These are phyloP conservation scores for Cryptococcus jaspeensis DNA, from an alignment of 1,284 basidiomycete species.

Conservation along the genomic window DNA sequence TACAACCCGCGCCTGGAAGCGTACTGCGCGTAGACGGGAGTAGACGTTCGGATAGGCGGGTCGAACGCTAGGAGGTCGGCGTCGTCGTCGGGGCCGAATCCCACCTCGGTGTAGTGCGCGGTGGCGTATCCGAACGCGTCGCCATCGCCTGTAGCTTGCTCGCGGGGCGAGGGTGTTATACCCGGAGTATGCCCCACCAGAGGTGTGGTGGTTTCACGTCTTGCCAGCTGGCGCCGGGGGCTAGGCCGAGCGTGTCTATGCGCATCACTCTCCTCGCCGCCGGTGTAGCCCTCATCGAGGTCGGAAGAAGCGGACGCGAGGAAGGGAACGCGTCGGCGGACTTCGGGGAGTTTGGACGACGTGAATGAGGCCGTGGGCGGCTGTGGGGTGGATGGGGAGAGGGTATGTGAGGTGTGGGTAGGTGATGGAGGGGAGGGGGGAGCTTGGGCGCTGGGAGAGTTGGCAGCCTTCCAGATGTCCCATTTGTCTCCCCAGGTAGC, in stretches of 20 bases:
- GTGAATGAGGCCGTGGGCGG: not conserved
- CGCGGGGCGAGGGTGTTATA: constrained; percentile 7
- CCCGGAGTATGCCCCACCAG: constrained; percentile 33
- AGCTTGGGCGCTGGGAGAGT: not conserved
- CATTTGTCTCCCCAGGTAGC: constrained; percentile 49
- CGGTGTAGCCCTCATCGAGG: constrained; percentile 41
- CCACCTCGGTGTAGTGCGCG: not conserved
- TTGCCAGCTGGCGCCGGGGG: constrained; percentile 12
- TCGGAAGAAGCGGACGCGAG: constrained; percentile 45
- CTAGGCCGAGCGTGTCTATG: not conserved
- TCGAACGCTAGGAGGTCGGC: constrained; percentile 22
- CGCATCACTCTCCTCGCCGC: constrained; percentile 12
- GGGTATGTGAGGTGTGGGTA: not conserved
- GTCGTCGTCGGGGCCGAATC: constrained; percentile 13
- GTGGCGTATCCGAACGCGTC: no score
- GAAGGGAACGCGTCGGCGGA: constrained; percentile 36
- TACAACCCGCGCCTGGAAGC: constrained; percentile 1
- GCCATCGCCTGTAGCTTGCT: no score
- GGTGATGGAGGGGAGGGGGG: not conserved
- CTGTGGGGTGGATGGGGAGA: no score
- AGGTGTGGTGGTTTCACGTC: constrained; percentile 12
- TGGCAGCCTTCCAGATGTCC: constrained; percentile 40
- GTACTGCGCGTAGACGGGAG: constrained; percentile 26
- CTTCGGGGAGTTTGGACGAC: constrained; percentile 9
- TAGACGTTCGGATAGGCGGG: constrained; percentile 35